Evolutionary conservation across 208 protist species (phyloP).

Genomic region (Trypanosoma rangeli): DNA sequence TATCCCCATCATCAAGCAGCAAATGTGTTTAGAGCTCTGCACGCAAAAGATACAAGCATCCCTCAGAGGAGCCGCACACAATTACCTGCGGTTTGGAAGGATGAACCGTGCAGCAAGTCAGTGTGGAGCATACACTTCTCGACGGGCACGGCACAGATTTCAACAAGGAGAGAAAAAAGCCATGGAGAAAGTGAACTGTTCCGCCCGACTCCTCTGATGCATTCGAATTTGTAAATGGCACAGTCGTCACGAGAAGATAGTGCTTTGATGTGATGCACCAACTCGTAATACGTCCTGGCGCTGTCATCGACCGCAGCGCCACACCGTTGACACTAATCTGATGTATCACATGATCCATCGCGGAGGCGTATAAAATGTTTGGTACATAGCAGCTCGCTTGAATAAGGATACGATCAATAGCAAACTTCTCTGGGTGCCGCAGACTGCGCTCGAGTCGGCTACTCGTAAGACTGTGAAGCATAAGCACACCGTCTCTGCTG

Average conservation of each 20-base stretch:
- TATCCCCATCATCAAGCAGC: not conserved
- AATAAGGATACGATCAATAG: constrained; percentile 81
- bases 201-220: constrained; percentile 17
- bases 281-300: constrained; percentile 61
- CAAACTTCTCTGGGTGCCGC: constrained; percentile 56
- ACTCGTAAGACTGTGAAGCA: constrained; percentile 75
- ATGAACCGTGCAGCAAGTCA: constrained; percentile 52
- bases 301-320: constrained; percentile 51
- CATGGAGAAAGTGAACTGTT: constrained; percentile 69
- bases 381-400: constrained; percentile 79
- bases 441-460: constrained; percentile 69
- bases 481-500: constrained; percentile 75
- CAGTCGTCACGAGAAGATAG: constrained; percentile 63
- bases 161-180: constrained; percentile 61
- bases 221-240: constrained; percentile 19
- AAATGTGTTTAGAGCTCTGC: not conserved
- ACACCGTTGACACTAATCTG: constrained; percentile 84
- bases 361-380: constrained; percentile 74
- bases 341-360: constrained; percentile 71
- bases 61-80: constrained; percentile 43
- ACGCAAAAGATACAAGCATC: constrained; percentile 33
- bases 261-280: constrained; percentile 72
- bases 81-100: constrained; percentile 66
- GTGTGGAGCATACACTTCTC: constrained; percentile 29
- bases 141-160: constrained; percentile 50